Evolutionary conservation across 257 asterid species (phyloP).

Genomic region (Solanum verrucosum): DNA sequence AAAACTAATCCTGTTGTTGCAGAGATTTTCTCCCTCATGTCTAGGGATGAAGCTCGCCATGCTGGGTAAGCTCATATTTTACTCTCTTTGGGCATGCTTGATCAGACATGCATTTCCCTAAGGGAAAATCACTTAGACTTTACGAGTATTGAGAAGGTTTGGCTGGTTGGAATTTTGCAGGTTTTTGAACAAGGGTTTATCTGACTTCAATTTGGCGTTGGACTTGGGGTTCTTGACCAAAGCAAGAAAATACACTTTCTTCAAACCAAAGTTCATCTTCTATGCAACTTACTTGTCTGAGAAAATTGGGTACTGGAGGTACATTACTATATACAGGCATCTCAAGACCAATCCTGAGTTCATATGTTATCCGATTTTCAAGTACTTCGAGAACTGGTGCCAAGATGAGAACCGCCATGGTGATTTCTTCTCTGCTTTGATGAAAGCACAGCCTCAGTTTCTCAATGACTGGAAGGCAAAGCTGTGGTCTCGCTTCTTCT

Average conservation of each 20-base stretch:
- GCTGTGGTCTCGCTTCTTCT: slow-evolving; percentile 97
- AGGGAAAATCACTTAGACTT: neutral
- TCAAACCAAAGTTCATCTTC: slow-evolving; percentile 97
- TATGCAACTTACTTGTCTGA: slow-evolving; percentile 36
- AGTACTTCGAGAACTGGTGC: slow-evolving; percentile 99
- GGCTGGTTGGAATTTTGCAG: slow-evolving; percentile 22
- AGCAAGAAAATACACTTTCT: slow-evolving; percentile 94
- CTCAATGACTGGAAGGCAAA: slow-evolving; percentile 99
- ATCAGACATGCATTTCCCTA: neutral
- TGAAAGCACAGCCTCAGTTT: slow-evolving; percentile 99
- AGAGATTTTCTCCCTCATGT: slow-evolving; percentile 95
- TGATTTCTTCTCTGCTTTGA: slow-evolving; percentile 96
- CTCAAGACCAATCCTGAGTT: slow-evolving; percentile 85
- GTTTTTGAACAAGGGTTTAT: slow-evolving; percentile 80
- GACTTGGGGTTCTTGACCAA: slow-evolving; percentile 96
- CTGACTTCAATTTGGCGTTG: slow-evolving; percentile 88
- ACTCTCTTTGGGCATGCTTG: neutral
- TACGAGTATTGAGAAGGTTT: neutral
- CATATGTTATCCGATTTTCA: slow-evolving; percentile 94
- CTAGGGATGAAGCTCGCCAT: slow-evolving; percentile 92
- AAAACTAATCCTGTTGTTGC: slow-evolving; percentile 93
- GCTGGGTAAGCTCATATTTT: slow-evolving; percentile 53
- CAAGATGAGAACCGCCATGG: slow-evolving; percentile 99
- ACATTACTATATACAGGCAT: slow-evolving; percentile 94
- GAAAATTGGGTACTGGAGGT: slow-evolving; percentile 99